Percentiles rank a stretch among this genome's conserved stretches.
Evolutionary conservation across 2,329 filamentous ascomycete species (phyloP).

Genomic region (Alternaria sp.): DNA sequence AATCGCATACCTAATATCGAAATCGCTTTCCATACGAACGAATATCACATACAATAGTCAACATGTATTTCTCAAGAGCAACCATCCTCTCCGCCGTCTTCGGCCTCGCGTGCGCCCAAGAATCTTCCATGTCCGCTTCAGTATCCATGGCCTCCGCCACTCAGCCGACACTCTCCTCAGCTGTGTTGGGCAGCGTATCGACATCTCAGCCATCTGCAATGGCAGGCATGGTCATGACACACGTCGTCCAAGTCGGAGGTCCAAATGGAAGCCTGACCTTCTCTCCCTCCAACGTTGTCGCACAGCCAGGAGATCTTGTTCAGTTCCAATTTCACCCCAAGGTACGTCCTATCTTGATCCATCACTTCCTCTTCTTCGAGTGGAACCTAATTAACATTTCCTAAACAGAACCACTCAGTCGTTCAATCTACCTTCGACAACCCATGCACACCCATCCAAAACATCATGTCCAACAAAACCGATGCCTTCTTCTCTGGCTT

Average conservation of each 20-base stretch:
- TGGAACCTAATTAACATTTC: conserved; percentile 15
- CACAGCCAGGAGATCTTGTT: conserved; percentile 64
- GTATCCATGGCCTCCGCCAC: conserved; percentile 7
- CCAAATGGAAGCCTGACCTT: conserved; percentile 64
- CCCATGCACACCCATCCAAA: conserved; percentile 70
- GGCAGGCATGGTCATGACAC: conserved; percentile 47
- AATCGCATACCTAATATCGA: conserved; percentile 33
- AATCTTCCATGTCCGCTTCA: conserved; percentile 8
- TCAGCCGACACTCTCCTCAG: conserved; percentile 1
- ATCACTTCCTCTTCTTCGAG: no score
- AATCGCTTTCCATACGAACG: conserved; percentile 5
- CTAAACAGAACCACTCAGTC: conserved; percentile 74
- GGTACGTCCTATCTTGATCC: conserved; percentile 35
- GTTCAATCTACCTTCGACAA: conserved; percentile 78
- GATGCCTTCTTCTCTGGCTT: conserved; percentile 70
- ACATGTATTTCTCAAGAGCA: conserved; percentile 48
- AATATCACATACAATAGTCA: conserved; percentile 19
- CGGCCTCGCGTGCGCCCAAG: conserved; percentile 38
- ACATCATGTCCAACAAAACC: conserved; percentile 55
- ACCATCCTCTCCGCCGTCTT: conserved; percentile 42
- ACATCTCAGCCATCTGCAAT: background rate
- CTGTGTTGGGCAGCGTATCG: background rate
- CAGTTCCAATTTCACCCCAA: conserved; percentile 63
- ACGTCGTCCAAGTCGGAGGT: conserved; percentile 71
- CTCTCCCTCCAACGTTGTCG: conserved; percentile 71